Evolutionary conservation across 2,329 filamentous ascomycete species (phyloP).

Genomic region (Periconia macrospinosa): DNA sequence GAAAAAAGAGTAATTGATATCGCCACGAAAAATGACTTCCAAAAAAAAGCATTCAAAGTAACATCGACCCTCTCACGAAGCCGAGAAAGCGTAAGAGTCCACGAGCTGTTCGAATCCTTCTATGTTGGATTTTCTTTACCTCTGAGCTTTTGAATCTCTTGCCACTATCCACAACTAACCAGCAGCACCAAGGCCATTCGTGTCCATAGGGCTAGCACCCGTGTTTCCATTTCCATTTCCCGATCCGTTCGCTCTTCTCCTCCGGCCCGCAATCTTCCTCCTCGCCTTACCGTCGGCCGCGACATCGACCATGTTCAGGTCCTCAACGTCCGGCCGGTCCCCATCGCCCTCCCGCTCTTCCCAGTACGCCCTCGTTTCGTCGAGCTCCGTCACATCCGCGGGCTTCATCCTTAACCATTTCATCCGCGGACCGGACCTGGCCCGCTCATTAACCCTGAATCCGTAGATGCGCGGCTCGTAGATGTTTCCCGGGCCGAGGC

Average conservation of each 20-base stretch:
- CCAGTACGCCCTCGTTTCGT: slow-evolving; percentile 63
- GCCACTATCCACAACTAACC: no score
- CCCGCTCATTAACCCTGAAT: slow-evolving; percentile 89
- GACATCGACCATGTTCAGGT: slow-evolving; percentile 43
- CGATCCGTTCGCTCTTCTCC: slow-evolving; percentile 37
- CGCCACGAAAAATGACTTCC: no score
- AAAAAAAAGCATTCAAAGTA: no score
- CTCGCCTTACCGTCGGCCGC: slow-evolving; percentile 35
- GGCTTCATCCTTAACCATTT: slow-evolving; percentile 92
- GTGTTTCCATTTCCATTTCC: slow-evolving; percentile 9
- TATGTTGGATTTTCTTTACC: no score
- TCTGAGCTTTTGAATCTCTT: no score
- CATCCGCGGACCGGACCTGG: slow-evolving; percentile 90
- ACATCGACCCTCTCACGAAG: no score
- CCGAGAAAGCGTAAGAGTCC: no score
- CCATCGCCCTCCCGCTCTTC: slow-evolving; percentile 49
- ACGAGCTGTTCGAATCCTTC: not conserved
- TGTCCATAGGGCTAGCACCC: slow-evolving; percentile 45
- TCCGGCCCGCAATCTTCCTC: slow-evolving; percentile 42
- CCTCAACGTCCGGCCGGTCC: slow-evolving; percentile 40
- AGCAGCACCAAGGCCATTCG: slow-evolving; percentile 39
- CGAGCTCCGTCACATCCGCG: slow-evolving; percentile 75
- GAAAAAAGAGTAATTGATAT: no score
- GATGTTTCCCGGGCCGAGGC: slow-evolving; percentile 77
- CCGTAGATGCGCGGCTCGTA: slow-evolving; percentile 97